Conservation (phyloP, 768 basidiomycete species). For the Hypholoma sublateritium region DNA sequence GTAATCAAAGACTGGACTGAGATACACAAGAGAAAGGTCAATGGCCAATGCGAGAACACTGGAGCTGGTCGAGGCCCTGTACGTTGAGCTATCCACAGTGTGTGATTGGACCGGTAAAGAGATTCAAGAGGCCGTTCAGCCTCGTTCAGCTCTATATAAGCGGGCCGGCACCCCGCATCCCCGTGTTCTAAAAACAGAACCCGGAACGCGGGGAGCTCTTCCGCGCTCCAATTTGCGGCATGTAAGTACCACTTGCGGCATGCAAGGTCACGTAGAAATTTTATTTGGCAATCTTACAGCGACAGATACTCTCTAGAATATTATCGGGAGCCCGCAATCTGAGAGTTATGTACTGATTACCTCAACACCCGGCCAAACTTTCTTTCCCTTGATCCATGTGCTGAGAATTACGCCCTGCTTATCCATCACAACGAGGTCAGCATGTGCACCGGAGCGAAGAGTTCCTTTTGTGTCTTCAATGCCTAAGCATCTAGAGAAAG, state of each 20-base stretch:
- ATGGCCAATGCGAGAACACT: not conserved
- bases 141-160: too few relatives aligned
- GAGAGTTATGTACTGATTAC: too few relatives aligned
- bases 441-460: slow-evolving; percentile 79
- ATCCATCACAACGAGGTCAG: slow-evolving; percentile 80
- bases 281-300: too few relatives aligned
- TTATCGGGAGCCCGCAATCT: too few relatives aligned
- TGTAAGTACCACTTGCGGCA: too few relatives aligned
- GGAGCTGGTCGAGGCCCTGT: not conserved
- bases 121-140: not conserved
- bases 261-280: too few relatives aligned
- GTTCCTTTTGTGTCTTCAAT: slow-evolving; percentile 82
- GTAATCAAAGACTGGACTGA: not conserved
- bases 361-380: slow-evolving; percentile 50
- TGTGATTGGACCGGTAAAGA: slow-evolving; percentile 4
- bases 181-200: slow-evolving; percentile 5
- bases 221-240: not conserved
- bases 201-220: not conserved
- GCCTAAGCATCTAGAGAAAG: slow-evolving; percentile 58
- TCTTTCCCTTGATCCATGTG: slow-evolving; percentile 77
- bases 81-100: not conserved
- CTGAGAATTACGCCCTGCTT: slow-evolving; percentile 61
- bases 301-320: too few relatives aligned
- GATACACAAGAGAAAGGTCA: not conserved
- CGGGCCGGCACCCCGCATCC: too few relatives aligned